Evolutionary conservation across 139 green algal genomes (phyloP).

Genomic region (Diplosphaera chodatii): DNA sequence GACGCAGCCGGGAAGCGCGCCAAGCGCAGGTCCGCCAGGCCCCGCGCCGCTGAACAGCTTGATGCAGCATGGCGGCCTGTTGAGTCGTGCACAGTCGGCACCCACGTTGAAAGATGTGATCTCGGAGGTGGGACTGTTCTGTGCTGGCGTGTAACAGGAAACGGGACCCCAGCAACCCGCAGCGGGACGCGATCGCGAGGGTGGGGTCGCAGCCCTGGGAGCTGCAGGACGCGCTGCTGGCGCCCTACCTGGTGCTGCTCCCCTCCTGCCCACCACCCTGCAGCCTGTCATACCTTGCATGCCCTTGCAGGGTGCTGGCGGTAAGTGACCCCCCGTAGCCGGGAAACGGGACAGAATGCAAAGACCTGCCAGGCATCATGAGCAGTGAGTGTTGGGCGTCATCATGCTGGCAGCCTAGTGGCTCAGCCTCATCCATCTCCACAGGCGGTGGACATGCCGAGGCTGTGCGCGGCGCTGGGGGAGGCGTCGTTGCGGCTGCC

Average conservation of each 20-base stretch:
- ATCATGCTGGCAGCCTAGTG: too few relatives aligned
- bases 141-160: too few relatives aligned
- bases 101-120: too few relatives aligned
- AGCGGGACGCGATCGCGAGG: slow-evolving; percentile 27
- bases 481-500: background rate
- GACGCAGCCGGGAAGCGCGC: background rate
- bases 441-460: slow-evolving; percentile 2
- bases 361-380: too few relatives aligned
- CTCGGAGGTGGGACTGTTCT: too few relatives aligned
- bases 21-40: background rate
- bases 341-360: too few relatives aligned
- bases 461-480: background rate
- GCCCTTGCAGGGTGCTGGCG: too few relatives aligned
- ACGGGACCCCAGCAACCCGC: slow-evolving; percentile 9
- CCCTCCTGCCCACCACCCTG: background rate
- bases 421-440: too few relatives aligned
- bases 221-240: slow-evolving; percentile 18
- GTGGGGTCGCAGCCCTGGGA: slow-evolving; percentile 28
- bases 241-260: slow-evolving; percentile 15
- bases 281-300: background rate
- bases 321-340: too few relatives aligned
- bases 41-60: too few relatives aligned
- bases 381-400: too few relatives aligned
- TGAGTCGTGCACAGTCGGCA: too few relatives aligned
- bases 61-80: background rate